phyloP scores from a whole-genome alignment of 805 yeast genomes.

The Kuraishia floccosa region DNA sequence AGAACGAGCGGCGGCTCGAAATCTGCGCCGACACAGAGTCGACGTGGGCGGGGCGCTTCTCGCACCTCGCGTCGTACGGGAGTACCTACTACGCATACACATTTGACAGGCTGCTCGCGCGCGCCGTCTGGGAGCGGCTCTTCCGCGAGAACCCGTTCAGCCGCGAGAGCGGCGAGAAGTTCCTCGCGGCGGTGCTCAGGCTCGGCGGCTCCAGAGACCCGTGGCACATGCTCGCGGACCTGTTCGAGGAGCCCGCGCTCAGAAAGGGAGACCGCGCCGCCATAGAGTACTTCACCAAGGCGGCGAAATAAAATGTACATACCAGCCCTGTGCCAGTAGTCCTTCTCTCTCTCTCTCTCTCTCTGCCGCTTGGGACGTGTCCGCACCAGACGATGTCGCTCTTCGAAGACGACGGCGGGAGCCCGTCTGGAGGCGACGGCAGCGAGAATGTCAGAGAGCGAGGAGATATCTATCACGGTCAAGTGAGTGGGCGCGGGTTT shows the following conservation, averaged over 20 bases:
- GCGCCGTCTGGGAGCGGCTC: constrained; percentile 67
- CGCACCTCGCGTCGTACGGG: constrained; percentile 89
- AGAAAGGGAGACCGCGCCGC: constrained; percentile 60
- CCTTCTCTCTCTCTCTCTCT: no score
- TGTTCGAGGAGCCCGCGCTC: constrained; percentile 52
- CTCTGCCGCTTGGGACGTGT: no score
- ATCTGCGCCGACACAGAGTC: constrained; percentile 62
- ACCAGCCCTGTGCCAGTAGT: neutral
- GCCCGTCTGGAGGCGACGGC: no score
- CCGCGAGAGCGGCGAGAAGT: constrained; percentile 63
- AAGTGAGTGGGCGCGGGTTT: constrained; percentile 12
- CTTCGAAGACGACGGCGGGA: no score
- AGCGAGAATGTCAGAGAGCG: constrained; percentile 8
- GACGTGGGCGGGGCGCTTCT: constrained; percentile 90
- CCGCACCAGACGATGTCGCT: no score
- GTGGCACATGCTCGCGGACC: constrained; percentile 76
- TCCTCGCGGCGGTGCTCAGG: constrained; percentile 55
- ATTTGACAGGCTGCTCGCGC: constrained; percentile 87
- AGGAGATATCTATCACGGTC: constrained; percentile 15
- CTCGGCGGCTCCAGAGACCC: constrained; percentile 96
- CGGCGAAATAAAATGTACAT: neutral
- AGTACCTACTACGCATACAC: constrained; percentile 89
- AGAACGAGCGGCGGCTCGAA: constrained; percentile 43
- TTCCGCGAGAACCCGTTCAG: constrained; percentile 64
- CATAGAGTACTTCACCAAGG: constrained; percentile 41